Conservation (phyloP, 768 basidiomycete species). For the Termitomyces sp. region DNA sequence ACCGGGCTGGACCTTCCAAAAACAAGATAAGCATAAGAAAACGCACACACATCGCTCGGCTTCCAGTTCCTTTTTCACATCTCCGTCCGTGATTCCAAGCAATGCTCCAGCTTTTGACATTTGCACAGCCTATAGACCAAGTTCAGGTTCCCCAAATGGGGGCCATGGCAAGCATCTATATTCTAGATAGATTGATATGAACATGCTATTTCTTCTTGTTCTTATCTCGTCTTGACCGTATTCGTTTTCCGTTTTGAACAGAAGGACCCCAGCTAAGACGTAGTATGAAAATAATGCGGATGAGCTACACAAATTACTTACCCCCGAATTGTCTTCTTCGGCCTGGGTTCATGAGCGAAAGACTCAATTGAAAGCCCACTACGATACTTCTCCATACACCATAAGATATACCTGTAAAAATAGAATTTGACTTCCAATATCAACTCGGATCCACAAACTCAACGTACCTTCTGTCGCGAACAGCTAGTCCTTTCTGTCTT, state of each 20-base stretch:
- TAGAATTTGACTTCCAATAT: neutral
- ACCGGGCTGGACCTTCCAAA: neutral
- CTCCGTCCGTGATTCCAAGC: neutral
- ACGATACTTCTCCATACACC: conserved; percentile 82
- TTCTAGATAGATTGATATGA: neutral
- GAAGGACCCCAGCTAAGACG: conserved; percentile 62
- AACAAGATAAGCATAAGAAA: neutral
- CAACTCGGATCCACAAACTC: neutral
- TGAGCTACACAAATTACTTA: conserved; percentile 32
- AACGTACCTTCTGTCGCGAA: conserved; percentile 67
- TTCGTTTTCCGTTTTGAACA: conserved; percentile 69
- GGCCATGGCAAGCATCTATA: neutral
- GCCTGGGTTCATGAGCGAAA: conserved; percentile 59
- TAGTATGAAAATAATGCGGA: neutral
- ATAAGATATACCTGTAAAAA: conserved; percentile 67
- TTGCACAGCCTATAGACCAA: neutral
- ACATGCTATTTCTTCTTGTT: conserved; percentile 21
- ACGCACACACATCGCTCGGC: neutral
- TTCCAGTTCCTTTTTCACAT: neutral
- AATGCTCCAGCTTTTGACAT: neutral
- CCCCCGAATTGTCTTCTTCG: conserved; percentile 82
- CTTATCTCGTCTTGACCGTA: conserved; percentile 57
- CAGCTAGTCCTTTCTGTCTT: conserved; percentile 59
- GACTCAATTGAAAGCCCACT: conserved; percentile 45
- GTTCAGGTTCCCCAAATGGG: too few species aligned